Evolutionary conservation across 2,329 filamentous ascomycete genomes (phyloP).

Genomic region (Ceratocystis alfenasii): DNA sequence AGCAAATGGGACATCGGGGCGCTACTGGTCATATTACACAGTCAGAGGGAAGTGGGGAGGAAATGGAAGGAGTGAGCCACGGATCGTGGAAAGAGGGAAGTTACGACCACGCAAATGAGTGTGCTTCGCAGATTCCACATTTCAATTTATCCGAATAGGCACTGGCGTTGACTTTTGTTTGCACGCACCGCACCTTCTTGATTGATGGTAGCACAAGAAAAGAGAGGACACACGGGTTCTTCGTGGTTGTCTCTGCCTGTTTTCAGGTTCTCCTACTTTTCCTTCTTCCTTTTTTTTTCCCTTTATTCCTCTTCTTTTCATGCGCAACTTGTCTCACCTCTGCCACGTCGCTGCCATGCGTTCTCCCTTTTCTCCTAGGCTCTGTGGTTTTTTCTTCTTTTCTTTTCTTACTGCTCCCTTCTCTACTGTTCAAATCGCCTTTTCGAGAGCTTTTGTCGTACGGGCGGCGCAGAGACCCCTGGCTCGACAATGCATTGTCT

Average conservation of each 20-base stretch:
- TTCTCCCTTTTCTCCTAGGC: background rate
- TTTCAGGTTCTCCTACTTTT: background rate
- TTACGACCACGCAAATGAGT: background rate
- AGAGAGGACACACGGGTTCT: conserved; percentile 2
- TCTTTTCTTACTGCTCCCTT: background rate
- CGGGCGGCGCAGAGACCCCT: background rate
- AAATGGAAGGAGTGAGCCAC: conserved; percentile 6
- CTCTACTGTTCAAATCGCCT: too few species aligned
- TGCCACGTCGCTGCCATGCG: background rate
- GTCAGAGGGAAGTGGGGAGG: background rate
- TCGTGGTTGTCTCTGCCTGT: background rate
- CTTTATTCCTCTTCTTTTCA: background rate
- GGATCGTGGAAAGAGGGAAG: background rate
- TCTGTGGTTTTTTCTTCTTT: background rate
- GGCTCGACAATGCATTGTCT: conserved; percentile 8
- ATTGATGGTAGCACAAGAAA: conserved; percentile 4
- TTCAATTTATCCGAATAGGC: background rate
- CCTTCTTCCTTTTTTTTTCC: background rate
- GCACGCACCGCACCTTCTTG: background rate
- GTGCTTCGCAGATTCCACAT: background rate
- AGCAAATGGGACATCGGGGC: background rate
- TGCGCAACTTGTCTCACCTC: background rate
- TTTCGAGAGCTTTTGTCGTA: background rate
- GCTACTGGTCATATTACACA: conserved; percentile 6
- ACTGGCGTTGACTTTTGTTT: background rate